Evolutionary conservation across 495 filamentous ascomycete species (phyloP), one percentile per base, ranked within the genome.

Genomic region (Hypoxylon lienhwacheense): DNA sequence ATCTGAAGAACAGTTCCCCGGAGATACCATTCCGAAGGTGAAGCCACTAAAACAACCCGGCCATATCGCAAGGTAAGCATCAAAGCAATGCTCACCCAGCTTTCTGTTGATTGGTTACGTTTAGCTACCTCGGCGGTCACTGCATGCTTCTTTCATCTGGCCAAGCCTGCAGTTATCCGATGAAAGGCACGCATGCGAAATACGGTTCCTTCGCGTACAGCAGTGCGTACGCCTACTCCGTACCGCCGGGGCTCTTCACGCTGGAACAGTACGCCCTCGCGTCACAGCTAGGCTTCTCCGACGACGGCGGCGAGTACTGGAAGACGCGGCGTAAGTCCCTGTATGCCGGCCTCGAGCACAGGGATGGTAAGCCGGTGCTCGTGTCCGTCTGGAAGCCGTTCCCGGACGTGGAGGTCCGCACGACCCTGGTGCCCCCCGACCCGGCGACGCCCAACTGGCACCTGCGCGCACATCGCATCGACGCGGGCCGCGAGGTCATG

Each of bases 161-260:
- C 10, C 87, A 90, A 59, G 84, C 82, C 25, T 90, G 88, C 71
- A 83, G 85, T 66, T 90, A 90, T 66, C 84, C 87, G 0, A 80
- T 90, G 69, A 86, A 84, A 66, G 87, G 84, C 16, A 88, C 85
- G 2, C 86, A 90, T 64, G 85, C 87, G 49, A 91, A 91, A 61
- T 91, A 91, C 68, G 88, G 88, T 14, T 78, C 81, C 53, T 90
- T 90, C 65, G 85, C 86, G 5, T 90, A 91, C 66, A 84, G 80
- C 41, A 82, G 82, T 41, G 78, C 84, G 0, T 90, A 88, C 68
- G 86, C 79, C 12, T 91, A 90, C 68, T 86, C 83, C 2, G 86
- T 90, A 10, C 85, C 87, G 0, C 87, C 85, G 0, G 88, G 88
- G 1, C 74, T 79, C n/a, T 87, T 87, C 71, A 81, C 83, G 7